Evolutionary conservation across 805 yeast species (phyloP), one percentile per base, ranked within the genome.

Genomic region (Starmera dryadoides): DNA sequence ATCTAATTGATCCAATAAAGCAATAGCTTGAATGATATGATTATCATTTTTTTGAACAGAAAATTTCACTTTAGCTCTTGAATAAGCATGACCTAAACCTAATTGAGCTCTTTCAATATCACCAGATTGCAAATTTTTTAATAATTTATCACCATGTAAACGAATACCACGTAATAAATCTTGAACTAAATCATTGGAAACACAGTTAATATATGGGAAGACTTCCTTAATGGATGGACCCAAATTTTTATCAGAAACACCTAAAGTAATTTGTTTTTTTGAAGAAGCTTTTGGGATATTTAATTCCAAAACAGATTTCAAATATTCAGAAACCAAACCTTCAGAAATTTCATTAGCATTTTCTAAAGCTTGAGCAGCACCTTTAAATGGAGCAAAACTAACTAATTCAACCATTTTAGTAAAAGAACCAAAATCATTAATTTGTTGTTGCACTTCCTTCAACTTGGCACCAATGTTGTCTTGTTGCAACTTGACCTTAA

Each of bases 351-450:
- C 98, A 61, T 93, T 93, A 52, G 98, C 97, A 61, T 93, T 93
- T 67, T 91, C 98, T 58, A 93, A 77, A 44, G 98, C 98, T 67
- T 93, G 98, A 38, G 98, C 98, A 45, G 98, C 98, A 57, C 97
- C 97, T 68, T 93, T 89, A 77, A 93, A 93, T 37, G 98, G 98
- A 44, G 96, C 95, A 68, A 93, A 93, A 14, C 96, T 85, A 21
- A 86, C 94, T 41, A 93, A 76, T 66, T 89, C 95, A 52, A 93
- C 81, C 72, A 91, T 72, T 69, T 93, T 93, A 55, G 96, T 85
- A 62, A 93, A 89, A 60, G 79, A 75, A 46, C 81, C 81, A 49
- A 93, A 76, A 57, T 93, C 98, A 52, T 74, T 80, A 44, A 87
- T 75, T 43, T 95, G 89, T 52, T 79, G 80, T 70, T 93, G 98